Evolutionary conservation across 345 rosid species (phyloP), one percentile per base, ranked within the genome.

Genomic region (Hypericum androsaemum): DNA sequence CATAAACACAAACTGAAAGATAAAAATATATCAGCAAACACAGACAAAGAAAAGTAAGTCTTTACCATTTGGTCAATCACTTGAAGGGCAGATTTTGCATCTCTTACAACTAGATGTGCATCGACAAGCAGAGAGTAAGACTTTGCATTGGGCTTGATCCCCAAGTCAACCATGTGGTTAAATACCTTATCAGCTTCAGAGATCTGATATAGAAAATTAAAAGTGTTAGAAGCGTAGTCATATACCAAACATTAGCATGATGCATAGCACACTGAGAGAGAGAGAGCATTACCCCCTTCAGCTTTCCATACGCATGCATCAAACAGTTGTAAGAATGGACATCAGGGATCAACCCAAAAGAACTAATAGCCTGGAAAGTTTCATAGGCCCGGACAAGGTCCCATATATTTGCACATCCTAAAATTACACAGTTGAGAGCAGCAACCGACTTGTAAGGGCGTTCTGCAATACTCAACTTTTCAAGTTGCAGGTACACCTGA

Each of bases 341-440:
- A 73, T 92, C 73, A 48, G 90, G 86, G 37, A 72, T 75, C 77
- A 92, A 65, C 56, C 83, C 95, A 61, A 92, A 92, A 17, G 86
- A 69, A 58, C 83, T 52, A 43, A 92, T 78, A 43, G 98, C 88
- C 52, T 83, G 95, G 73, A 92, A 85, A n/a, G 97, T 92, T 71
- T 88, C 88, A 58, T 88, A 88, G 54, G 98, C 94, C 61, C 97
- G 97, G 50, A 83, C 89, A 28, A 88, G 75, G 59, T 92, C 98
- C 98, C 98, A 88, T 71, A 73, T 78, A 73, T 80, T 81, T 66
- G 95, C 97, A 60, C 94, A 88, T 43, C 98, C 98, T 55, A 85
- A 70, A 68, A 92, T 70, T 57, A 92, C 59, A 81, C 97, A 92
- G 67, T 92, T 92, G 47, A 92, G 63, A 64, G 94, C 97, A 75